These are phyloP conservation scores for Dendrobium nobile DNA, from an alignment of 106 monocot genomes.

Conservation along the genomic window DNA sequence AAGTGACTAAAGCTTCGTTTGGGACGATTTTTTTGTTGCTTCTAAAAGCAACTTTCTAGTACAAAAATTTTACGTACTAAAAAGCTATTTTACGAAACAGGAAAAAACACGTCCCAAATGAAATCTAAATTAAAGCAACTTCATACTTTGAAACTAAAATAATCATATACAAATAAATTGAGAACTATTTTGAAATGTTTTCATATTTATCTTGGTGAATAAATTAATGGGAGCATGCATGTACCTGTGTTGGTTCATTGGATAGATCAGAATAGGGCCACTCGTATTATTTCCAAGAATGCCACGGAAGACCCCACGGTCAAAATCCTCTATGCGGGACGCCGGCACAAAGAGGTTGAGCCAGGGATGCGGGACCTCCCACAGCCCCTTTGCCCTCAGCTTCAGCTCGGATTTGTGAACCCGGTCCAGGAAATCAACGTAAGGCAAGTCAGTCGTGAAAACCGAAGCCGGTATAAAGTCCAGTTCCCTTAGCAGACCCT, in stretches of 20 bases:
- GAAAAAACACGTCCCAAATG: too few species aligned
- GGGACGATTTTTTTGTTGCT: too few species aligned
- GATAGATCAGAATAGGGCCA: constrained; percentile 90
- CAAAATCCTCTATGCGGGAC: constrained; percentile 58
- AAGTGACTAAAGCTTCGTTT: too few species aligned
- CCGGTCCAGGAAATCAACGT: constrained; percentile 72
- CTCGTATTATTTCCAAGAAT: constrained; percentile 46
- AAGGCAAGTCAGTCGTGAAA: constrained; percentile 64
- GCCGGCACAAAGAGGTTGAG: constrained; percentile 81
- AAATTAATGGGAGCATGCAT: neutral
- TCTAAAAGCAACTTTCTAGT: too few species aligned
- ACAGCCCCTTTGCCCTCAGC: constrained; percentile 58
- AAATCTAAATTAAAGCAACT: too few species aligned
- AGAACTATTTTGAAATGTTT: too few species aligned
- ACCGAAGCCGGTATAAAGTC: constrained; percentile 46
- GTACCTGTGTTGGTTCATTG: constrained; percentile 74
- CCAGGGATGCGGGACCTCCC: constrained; percentile 96
- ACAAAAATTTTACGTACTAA: too few species aligned
- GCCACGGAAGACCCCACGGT: constrained; percentile 60
- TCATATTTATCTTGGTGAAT: too few species aligned
- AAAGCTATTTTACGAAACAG: too few species aligned
- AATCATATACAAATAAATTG: too few species aligned
- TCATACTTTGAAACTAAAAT: too few species aligned
- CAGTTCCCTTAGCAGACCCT: constrained; percentile 46
- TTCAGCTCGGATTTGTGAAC: constrained; percentile 71